phyloP scores from a whole-genome alignment of 495 filamentous ascomycete genomes.

The Neurospora sp. region DNA sequence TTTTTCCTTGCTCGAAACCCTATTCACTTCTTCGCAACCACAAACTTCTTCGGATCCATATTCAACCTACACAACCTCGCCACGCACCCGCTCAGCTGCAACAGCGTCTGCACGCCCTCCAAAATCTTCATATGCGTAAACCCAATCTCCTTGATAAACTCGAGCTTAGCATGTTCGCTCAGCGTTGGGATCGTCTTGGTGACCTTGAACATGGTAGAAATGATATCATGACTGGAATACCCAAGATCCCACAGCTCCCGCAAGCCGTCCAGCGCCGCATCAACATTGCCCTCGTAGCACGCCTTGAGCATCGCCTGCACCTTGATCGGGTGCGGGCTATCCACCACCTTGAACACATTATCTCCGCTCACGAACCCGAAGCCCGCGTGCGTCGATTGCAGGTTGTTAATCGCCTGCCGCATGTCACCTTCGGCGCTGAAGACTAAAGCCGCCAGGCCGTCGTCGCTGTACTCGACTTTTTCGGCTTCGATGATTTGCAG shows the following conservation, averaged over 20 bases:
- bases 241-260: conserved; percentile 91
- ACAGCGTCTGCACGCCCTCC: conserved; percentile 88
- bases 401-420: conserved; percentile 97
- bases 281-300: conserved; percentile 84
- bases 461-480: conserved; percentile 77
- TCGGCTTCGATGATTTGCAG: conserved; percentile 89
- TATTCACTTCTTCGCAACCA: conserved; percentile 33
- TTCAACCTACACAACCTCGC: conserved; percentile 86
- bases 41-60: conserved; percentile 86
- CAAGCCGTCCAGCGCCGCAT: conserved; percentile 73
- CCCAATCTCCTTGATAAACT: conserved; percentile 96
- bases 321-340: conserved; percentile 93
- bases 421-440: conserved; percentile 98
- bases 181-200: conserved; percentile 87
- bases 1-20: neutral
- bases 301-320: conserved; percentile 98
- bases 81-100: conserved; percentile 87
- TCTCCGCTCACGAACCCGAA: conserved; percentile 96
- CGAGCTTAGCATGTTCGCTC: conserved; percentile 86
- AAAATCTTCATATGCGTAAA: conserved; percentile 99
- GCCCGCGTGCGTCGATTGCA: conserved; percentile 90
- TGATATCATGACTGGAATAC: conserved; percentile 94
- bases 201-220: conserved; percentile 97
- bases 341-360: conserved; percentile 97
- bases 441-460: conserved; percentile 88